Evolutionary conservation across 2,329 filamentous ascomycete species (phyloP), one percentile per base, ranked within the genome.

Genomic region (Alternaria ethzedia): DNA sequence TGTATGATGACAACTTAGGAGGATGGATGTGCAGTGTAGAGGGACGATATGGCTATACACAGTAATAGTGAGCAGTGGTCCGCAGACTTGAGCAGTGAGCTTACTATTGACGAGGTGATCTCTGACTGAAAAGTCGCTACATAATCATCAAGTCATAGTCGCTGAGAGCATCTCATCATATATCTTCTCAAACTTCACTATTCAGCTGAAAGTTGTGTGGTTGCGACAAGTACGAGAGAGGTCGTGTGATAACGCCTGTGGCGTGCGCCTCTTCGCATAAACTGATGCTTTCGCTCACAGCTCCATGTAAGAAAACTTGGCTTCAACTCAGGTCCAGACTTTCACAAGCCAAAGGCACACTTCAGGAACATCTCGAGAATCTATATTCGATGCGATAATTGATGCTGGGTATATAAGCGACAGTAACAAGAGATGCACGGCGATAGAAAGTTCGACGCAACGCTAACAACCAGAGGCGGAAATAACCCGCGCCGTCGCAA

Each of bases 221-320:
- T 6, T 55, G 28, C 17, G 28, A 54, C 17, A 41, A 28, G 20
- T 17, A 52, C 30, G 36, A n/a, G 28, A 21, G 13, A 30, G 50
- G 57, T 60, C 57, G 15, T 41, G 21, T 60, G 50, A 60, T 10
- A 46, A 45, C 23, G 25, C 47, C 41, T 36, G 47, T 55, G 30
- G 49, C 49, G 32, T 52, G 49, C 49, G 49, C 49, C 30, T 41
- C 36, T 41, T 41, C 36, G 36, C 36, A 41, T 41, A 41, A 41
- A 41, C n/a, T 5, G 20, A 8, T 41, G 49, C 28, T 41, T 36
- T 52, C 49, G 30, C 49, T 20, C 36, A 17, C 2, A 52, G 20
- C 12, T 52, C 21, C 30, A 52, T 3, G 30, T 32, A 41, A 32
- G 20, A 23, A 23, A n/a, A 41, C 47, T 52, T 52, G 49, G 30